A percentile compares a stretch with the other conserved stretches of the same genome.
These are phyloP conservation scores for Solanum medicagineum DNA, from an alignment of 257 asterid genomes.

Conservation along the genomic window DNA sequence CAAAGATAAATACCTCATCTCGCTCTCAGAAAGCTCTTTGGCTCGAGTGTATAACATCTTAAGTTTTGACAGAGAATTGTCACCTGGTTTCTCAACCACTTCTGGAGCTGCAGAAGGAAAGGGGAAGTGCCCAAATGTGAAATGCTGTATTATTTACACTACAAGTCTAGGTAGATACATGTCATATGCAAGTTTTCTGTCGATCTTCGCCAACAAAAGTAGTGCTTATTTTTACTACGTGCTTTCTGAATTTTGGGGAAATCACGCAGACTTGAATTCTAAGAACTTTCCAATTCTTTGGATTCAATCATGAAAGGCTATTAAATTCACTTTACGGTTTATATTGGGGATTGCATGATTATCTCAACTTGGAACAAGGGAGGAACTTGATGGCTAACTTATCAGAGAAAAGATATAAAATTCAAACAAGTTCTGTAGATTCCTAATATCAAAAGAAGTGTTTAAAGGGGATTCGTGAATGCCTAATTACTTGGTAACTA, in stretches of 20 bases:
- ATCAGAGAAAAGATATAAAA: not conserved
- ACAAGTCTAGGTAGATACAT: not conserved
- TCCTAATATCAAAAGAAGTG: not conserved
- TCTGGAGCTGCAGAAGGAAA: constrained; percentile 61
- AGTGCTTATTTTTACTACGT: not conserved
- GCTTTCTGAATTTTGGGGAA: not conserved
- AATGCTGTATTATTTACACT: not conserved
- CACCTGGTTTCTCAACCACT: constrained; percentile 82
- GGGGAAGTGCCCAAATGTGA: not conserved
- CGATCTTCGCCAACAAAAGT: not conserved
- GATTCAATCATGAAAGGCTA: not conserved
- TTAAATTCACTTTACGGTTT: not conserved
- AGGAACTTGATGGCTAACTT: not conserved
- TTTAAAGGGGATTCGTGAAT: not conserved
- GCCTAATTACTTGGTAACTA: not conserved
- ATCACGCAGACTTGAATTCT: not conserved
- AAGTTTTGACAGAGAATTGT: constrained; percentile 62
- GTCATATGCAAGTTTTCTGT: not conserved
- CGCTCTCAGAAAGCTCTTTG: constrained; percentile 77
- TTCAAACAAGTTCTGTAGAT: not conserved
- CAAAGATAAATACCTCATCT: constrained; percentile 37
- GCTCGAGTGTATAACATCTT: constrained; percentile 69
- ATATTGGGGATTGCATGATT: not conserved
- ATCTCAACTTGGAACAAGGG: not conserved
- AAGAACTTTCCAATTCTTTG: not conserved